phyloP scores from a whole-genome alignment of 805 yeast species.

The Metschnikowia dekortorum region DNA sequence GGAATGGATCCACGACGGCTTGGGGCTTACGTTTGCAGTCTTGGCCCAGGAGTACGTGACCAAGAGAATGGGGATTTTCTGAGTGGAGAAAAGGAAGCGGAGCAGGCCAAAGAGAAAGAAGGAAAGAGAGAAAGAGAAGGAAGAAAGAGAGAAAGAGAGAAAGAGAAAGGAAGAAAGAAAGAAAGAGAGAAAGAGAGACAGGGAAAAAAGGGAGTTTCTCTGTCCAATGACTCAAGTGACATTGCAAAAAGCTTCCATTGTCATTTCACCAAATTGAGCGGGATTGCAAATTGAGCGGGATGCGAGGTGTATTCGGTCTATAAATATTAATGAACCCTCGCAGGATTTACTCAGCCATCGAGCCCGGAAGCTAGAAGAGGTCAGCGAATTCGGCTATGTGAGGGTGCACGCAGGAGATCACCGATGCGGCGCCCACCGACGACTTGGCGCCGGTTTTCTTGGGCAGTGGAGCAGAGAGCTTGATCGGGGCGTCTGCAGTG shows the following conservation, averaged over 20 bases:
- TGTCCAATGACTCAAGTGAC: too few species aligned
- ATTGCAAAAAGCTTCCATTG: too few species aligned
- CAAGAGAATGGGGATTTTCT: conserved; percentile 72
- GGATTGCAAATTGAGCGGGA: too few species aligned
- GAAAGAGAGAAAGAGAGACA: neutral
- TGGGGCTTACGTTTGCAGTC: conserved; percentile 76
- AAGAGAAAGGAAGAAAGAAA: neutral
- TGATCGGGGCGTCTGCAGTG: neutral
- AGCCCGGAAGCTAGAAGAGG: conserved; percentile 25
- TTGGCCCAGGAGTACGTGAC: conserved; percentile 89
- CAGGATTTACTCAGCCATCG: too few species aligned
- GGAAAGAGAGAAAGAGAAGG: neutral
- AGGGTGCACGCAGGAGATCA: conserved; percentile 29
- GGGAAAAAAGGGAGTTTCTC: too few species aligned
- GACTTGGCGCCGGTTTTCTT: conserved; percentile 3
- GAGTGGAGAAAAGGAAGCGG: too few species aligned
- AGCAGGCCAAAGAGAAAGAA: neutral
- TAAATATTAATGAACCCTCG: neutral
- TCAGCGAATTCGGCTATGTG: conserved; percentile 44
- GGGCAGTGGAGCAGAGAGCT: neutral
- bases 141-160: neutral
- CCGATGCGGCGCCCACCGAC: conserved; percentile 8
- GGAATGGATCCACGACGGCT: conserved; percentile 51
- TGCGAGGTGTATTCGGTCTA: conserved; percentile 1
- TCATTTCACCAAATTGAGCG: too few species aligned